Evolutionary conservation across 768 basidiomycete genomes (phyloP).

Genomic region (Neoboletus subvelutipes): DNA sequence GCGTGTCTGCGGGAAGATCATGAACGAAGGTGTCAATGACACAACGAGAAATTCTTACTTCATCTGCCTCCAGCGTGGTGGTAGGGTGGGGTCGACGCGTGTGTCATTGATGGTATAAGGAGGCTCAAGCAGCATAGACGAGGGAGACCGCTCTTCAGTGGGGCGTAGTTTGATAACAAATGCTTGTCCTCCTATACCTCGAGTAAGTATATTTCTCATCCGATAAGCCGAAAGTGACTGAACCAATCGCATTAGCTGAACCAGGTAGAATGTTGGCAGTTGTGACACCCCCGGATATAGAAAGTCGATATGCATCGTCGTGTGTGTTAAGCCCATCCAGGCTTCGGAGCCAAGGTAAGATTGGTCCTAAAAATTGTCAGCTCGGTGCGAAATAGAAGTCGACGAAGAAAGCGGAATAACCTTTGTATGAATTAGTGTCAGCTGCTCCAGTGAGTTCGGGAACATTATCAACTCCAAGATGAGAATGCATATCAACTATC

Average conservation of each 20-base stretch:
- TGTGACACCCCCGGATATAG: constrained; percentile 87
- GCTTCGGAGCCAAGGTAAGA: constrained; percentile 76
- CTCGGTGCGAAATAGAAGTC: neutral
- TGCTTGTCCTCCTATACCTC: constrained; percentile 72
- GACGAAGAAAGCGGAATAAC: constrained; percentile 7
- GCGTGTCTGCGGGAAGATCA: constrained; percentile 46
- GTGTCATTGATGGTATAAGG: constrained; percentile 61
- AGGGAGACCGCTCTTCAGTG: constrained; percentile 71
- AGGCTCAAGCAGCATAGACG: constrained; percentile 84
- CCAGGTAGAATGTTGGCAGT: constrained; percentile 82
- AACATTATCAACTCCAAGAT: constrained; percentile 68
- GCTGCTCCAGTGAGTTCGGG: constrained; percentile 52
- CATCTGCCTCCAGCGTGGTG: constrained; percentile 76
- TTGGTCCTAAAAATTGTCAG: constrained; percentile 39
- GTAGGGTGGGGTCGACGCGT: constrained; percentile 34
- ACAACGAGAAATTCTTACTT: constrained; percentile 47
- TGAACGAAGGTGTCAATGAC: constrained; percentile 2
- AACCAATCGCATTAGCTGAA: constrained; percentile 72
- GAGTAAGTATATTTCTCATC: constrained; percentile 7
- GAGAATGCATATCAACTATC: constrained; percentile 75
- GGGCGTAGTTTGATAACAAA: constrained; percentile 84
- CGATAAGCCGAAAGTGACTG: constrained; percentile 19
- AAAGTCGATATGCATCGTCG: constrained; percentile 69
- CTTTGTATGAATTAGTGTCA: constrained; percentile 66
- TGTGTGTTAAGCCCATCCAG: constrained; percentile 87